A percentile compares a stretch with the other conserved stretches of the same genome.
These are phyloP conservation scores for Chlorokybus atmophyticus DNA, from an alignment of 139 green algal species.

Conservation along the genomic window DNA sequence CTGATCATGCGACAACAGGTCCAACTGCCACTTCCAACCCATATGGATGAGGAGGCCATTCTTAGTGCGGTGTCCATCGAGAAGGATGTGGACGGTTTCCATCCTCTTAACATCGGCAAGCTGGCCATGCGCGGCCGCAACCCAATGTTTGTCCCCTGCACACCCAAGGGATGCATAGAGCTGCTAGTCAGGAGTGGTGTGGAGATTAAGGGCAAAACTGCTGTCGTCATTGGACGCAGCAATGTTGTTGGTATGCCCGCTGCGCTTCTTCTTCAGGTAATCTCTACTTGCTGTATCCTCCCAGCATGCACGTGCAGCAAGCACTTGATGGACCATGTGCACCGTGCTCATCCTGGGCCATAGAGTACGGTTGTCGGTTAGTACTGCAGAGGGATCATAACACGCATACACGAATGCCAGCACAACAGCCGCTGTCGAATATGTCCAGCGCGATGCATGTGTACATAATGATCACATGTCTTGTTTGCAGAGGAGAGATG, in stretches of 20 bases:
- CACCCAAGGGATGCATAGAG: constrained; percentile 44
- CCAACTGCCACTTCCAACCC: constrained; percentile 86
- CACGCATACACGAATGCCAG: no score
- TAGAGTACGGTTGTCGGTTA: no score
- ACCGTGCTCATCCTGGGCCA: no score
- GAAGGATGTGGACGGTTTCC: constrained; percentile 90
- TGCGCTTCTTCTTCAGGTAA: constrained; percentile 69
- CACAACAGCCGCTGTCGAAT: no score
- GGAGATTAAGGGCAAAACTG: constrained; percentile 41
- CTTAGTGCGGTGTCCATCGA: constrained; percentile 51
- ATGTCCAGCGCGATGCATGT: no score
- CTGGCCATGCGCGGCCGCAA: constrained; percentile 58
- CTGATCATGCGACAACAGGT: no score
- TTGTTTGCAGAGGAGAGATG: constrained; percentile 42
- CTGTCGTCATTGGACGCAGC: constrained; percentile 75
- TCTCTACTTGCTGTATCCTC: no score
- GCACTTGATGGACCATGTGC: no score
- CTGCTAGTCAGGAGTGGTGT: constrained; percentile 41
- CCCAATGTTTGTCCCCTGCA: constrained; percentile 62
- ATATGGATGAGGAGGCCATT: constrained; percentile 78
- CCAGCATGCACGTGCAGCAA: no score
- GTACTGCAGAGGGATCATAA: no score
- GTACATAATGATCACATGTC: background rate
- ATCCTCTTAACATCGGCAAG: constrained; percentile 83
- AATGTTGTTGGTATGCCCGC: constrained; percentile 93